Percentiles rank a stretch among this genome's conserved stretches.
phyloP scores from a whole-genome alignment of 768 basidiomycete species.

The Boletus rubescentipes region DNA sequence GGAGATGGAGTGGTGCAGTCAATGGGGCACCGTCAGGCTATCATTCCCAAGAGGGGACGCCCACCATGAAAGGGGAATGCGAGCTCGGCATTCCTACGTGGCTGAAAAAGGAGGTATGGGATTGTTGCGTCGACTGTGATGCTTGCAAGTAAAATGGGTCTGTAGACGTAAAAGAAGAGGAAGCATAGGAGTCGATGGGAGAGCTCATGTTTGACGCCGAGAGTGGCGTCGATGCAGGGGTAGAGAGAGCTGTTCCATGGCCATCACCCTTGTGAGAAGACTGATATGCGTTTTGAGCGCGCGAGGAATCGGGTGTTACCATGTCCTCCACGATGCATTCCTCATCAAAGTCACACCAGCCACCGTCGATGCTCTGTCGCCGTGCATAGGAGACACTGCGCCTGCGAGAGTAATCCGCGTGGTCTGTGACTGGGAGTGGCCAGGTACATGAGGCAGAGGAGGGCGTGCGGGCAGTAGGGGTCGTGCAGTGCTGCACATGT shows the following conservation, averaged over 20 bases:
- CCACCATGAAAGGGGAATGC: constrained; percentile 40
- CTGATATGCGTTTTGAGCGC: constrained; percentile 23
- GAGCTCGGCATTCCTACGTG: constrained; percentile 38
- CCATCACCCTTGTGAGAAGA: constrained; percentile 18
- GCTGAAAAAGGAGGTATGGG: constrained; percentile 34
- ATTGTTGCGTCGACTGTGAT: constrained; percentile 36
- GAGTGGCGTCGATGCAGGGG: constrained; percentile 18
- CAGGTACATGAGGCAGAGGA: constrained; percentile 30
- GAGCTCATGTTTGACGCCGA: constrained; percentile 13
- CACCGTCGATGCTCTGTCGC: constrained; percentile 26
- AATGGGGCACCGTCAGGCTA: neutral
- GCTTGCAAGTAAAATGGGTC: constrained; percentile 52
- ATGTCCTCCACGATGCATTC: constrained; percentile 48
- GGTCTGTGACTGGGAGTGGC: constrained; percentile 26
- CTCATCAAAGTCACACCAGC: constrained; percentile 35
- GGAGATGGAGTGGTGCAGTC: neutral
- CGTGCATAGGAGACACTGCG: constrained; percentile 30
- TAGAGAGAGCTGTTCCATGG: constrained; percentile 23
- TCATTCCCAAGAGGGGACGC: constrained; percentile 29
- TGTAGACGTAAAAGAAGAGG: constrained; percentile 43
- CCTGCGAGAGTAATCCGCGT: constrained; percentile 24
- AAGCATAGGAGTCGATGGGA: constrained; percentile 22
- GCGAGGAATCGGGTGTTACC: constrained; percentile 36
- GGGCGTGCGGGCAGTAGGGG: constrained; percentile 39
- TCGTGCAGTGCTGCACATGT: constrained; percentile 40